Base-by-base conservation (phyloP, 2,329 filamentous ascomycete species). In the Stachybotrys elegans region DNA sequence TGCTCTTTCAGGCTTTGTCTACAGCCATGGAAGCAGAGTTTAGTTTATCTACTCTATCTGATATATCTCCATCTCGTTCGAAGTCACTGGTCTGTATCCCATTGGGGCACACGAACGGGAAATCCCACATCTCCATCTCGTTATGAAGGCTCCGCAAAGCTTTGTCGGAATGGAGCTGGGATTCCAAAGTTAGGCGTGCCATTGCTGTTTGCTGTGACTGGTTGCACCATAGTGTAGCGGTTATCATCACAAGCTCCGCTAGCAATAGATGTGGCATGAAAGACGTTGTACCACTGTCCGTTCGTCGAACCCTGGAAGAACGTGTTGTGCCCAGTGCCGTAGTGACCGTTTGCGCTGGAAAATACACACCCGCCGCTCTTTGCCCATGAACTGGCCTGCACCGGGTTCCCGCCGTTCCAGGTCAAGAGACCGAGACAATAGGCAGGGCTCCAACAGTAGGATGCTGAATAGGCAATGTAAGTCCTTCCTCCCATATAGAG, bases 281-380 rank as follows among this genome's bases (percentile, higher is more conserved):
- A 79, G 3, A 73, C 69, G 43, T 73, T 76, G 74, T 73, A 79
- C 14, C 67, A 71, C 60, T 79, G 68, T 0, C 59, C 68, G 9
- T 66, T 71, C 48, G 78, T 74, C 0, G 75, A 74, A 50, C 72
- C 76, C 29, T 58, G 62, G 60, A 80, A 79, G 65, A 79, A 79
- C 4, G 72, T 73, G 49, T 78, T 78, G 48, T 78, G 73, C 3
- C 73, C 75, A 0, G 74, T 71, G 8, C 75, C 75, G 44, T 73
- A 78, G 55, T 79, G 75, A 3, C 74, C 73, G 45, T 78, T 76
- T 5, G 70, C 73, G 42, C 66, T 71, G 16, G 63, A 69, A 38
- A 79, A 70, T 7, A 73, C 61, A 11, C 71, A 74, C 0, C 72
- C 72, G 22, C 51, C 51, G 13, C 60, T 67, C 63, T 79, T 79